Evolutionary conservation across 2,329 filamentous ascomycete genomes (phyloP).

Genomic region (Pestalotiopsis sp.): DNA sequence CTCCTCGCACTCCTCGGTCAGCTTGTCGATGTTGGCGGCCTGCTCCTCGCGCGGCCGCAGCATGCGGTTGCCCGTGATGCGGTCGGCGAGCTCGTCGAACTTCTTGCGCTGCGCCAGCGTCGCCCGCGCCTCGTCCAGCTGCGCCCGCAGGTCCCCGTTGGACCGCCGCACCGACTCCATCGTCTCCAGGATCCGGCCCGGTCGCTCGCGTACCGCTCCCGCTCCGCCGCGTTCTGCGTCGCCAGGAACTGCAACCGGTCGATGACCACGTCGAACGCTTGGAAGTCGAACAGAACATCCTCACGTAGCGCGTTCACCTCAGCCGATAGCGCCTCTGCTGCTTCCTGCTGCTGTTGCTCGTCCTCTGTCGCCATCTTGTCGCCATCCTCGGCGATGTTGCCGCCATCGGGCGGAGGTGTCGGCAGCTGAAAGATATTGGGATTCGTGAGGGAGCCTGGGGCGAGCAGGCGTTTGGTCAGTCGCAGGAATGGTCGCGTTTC

Average conservation of each 20-base stretch:
- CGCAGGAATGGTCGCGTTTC: slow-evolving; percentile 93
- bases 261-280: slow-evolving; percentile 83
- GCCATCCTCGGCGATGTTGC: slow-evolving; percentile 23
- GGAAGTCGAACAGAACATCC: slow-evolving; percentile 85
- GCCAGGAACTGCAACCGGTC: slow-evolving; percentile 85
- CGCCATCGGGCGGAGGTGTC: slow-evolving; percentile 66
- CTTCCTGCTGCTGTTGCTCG: slow-evolving; percentile 14
- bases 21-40: slow-evolving; percentile 72
- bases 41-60: slow-evolving; percentile 86
- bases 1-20: slow-evolving; percentile 86
- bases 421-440: slow-evolving; percentile 53
- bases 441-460: slow-evolving; percentile 65
- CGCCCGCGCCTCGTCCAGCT: slow-evolving; percentile 75
- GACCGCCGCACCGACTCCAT: slow-evolving; percentile 77
- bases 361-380: slow-evolving; percentile 27
- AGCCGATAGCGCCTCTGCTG: slow-evolving; percentile 22
- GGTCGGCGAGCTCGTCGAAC: slow-evolving; percentile 86
- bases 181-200: slow-evolving; percentile 78
- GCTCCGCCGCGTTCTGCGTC: slow-evolving; percentile 80
- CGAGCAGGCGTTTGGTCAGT: slow-evolving; percentile 78
- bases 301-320: slow-evolving; percentile 61
- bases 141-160: slow-evolving; percentile 70
- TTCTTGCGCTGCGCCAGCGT: slow-evolving; percentile 78
- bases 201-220: slow-evolving; percentile 79
- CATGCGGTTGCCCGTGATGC: slow-evolving; percentile 79